phyloP scores from a whole-genome alignment of 2,329 filamentous ascomycete species.

The Setomelanomma holmii region DNA sequence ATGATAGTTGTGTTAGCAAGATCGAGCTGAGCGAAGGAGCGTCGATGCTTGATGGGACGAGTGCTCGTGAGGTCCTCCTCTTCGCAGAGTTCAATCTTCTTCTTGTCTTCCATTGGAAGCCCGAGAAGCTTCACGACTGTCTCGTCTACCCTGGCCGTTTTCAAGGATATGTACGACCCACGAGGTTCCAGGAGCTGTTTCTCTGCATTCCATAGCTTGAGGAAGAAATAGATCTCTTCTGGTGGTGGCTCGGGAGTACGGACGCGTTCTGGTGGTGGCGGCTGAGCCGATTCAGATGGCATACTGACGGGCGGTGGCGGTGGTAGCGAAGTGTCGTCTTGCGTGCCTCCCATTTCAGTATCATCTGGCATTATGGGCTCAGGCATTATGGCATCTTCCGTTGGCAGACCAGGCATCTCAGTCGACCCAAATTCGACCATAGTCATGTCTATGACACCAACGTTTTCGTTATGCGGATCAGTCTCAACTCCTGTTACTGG shows the following conservation, averaged over 20 bases:
- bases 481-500: constrained; percentile 8
- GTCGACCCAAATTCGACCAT: constrained; percentile 33
- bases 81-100: constrained; percentile 60
- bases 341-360: constrained; percentile 47
- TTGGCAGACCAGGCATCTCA: constrained; percentile 23
- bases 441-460: constrained; percentile 22
- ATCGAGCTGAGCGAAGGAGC: constrained; percentile 43
- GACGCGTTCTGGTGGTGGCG: constrained; percentile 25
- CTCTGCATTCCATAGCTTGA: constrained; percentile 50
- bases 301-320: constrained; percentile 28
- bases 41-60: constrained; percentile 36
- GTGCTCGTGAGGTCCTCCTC: constrained; percentile 47
- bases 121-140: constrained; percentile 39
- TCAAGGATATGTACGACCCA: constrained; percentile 41
- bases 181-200: constrained; percentile 41
- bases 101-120: constrained; percentile 40
- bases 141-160: constrained; percentile 43
- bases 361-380: constrained; percentile 25
- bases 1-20: constrained; percentile 44
- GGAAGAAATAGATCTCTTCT: constrained; percentile 51
- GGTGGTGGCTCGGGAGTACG: constrained; percentile 31
- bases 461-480: constrained; percentile 1
- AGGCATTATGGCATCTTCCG: constrained; percentile 29
- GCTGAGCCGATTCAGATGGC: constrained; percentile 20
- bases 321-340: constrained; percentile 32